Conservation (phyloP, 805 yeast species). For the Kluyveromyces wickerhamii region DNA sequence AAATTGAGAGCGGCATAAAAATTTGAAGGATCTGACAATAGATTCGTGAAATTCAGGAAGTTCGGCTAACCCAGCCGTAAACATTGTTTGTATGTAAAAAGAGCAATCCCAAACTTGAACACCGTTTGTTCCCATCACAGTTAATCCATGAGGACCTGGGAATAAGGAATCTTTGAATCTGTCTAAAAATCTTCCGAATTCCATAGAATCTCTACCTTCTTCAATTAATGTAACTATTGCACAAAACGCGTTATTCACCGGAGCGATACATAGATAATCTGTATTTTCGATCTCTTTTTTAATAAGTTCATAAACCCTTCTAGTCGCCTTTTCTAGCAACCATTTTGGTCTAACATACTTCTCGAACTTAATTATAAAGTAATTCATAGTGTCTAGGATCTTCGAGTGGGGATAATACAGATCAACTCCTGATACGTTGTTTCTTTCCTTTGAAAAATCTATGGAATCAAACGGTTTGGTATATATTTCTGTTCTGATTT, state of each 20-base stretch:
- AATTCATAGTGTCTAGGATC: constrained; percentile 55
- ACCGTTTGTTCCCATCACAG: constrained; percentile 96
- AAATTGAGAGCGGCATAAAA: constrained; percentile 77
- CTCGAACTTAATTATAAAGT: constrained; percentile 55
- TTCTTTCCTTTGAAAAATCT: constrained; percentile 63
- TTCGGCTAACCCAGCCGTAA: constrained; percentile 71
- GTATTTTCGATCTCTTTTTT: constrained; percentile 73
- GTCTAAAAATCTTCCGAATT: constrained; percentile 45
- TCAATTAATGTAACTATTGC: constrained; percentile 61
- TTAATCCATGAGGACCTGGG: constrained; percentile 85
- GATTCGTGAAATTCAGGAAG: constrained; percentile 54
- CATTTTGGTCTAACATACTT: constrained; percentile 67
- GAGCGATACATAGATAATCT: constrained; percentile 80
- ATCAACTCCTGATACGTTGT: constrained; percentile 86
- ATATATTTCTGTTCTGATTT: constrained; percentile 76
- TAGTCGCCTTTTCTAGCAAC: constrained; percentile 47
- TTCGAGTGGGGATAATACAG: constrained; percentile 87
- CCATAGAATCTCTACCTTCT: constrained; percentile 60
- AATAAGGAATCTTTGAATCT: constrained; percentile 72
- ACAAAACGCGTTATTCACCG: constrained; percentile 82
- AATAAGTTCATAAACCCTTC: constrained; percentile 52
- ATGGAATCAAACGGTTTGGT: constrained; percentile 53
- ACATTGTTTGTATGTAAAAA: constrained; percentile 76
- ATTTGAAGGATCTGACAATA: constrained; percentile 59
- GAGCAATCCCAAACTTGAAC: constrained; percentile 97